phyloP scores from a whole-genome alignment of 1,284 basidiomycete genomes.

The Chalciporus sp. region DNA sequence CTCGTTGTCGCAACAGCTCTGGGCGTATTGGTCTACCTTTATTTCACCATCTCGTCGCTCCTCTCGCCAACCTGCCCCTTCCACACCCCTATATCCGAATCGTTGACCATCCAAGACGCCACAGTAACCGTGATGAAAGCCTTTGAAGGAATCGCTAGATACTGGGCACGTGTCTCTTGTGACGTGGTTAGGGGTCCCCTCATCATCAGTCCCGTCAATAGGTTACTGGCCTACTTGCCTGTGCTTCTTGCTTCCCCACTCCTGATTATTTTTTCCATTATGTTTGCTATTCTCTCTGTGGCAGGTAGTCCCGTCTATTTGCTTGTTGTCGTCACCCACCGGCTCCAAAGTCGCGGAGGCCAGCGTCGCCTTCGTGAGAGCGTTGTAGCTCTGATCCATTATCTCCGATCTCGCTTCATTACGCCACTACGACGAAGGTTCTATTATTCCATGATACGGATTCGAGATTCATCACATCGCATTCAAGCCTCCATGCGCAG shows the following conservation, averaged over 20 bases:
- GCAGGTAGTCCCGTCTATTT: background rate
- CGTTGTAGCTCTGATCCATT: background rate
- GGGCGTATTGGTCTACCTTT: conserved; percentile 12
- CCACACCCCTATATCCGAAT: conserved; percentile 17
- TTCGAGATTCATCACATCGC: background rate
- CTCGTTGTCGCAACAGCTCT: conserved; percentile 7
- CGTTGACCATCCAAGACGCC: background rate
- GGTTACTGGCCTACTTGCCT: background rate
- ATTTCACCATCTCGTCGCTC: conserved; percentile 14
- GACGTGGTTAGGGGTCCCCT: background rate
- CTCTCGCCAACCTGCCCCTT: conserved; percentile 16
- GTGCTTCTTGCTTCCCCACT: background rate
- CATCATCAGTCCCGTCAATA: background rate
- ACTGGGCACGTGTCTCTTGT: conserved; percentile 5
- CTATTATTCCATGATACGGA: background rate
- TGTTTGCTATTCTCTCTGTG: background rate
- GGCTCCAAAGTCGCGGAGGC: background rate
- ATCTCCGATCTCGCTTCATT: no score
- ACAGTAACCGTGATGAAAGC: conserved; percentile 1
- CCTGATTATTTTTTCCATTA: background rate
- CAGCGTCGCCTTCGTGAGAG: background rate
- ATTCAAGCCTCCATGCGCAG: background rate
- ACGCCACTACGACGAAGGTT: no score
- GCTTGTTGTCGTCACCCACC: background rate
- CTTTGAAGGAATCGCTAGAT: conserved; percentile 4